phyloP scores from a whole-genome alignment of 257 asterid genomes.

The Nicotiana sylvestris region DNA sequence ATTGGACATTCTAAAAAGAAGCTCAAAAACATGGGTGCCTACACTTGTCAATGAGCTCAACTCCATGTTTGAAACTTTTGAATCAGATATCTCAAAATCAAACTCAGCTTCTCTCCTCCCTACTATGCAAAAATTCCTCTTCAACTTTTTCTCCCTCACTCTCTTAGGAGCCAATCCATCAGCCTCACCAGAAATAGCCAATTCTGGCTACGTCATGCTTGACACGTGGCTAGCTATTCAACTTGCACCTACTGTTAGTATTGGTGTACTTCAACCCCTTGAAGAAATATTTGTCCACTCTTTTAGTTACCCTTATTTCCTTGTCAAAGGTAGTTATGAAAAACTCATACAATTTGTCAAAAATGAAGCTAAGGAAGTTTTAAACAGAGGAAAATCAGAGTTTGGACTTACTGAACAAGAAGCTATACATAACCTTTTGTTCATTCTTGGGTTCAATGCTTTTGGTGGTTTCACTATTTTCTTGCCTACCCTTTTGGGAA shows the following conservation, averaged over 20 bases:
- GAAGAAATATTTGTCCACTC: slow-evolving; percentile 83
- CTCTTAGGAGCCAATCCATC: slow-evolving; percentile 63
- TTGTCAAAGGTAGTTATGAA: slow-evolving; percentile 52
- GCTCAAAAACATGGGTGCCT: slow-evolving; percentile 67
- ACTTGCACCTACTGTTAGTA: slow-evolving; percentile 54
- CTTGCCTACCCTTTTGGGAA: slow-evolving; percentile 29
- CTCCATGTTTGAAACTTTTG: slow-evolving; percentile 47
- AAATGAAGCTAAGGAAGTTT: slow-evolving; percentile 41
- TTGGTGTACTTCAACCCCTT: slow-evolving; percentile 54
- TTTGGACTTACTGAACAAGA: slow-evolving; percentile 61
- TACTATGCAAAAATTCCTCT: slow-evolving; percentile 64
- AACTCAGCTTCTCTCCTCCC: slow-evolving; percentile 20
- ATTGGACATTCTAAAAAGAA: slow-evolving; percentile 51
- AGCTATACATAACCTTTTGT: slow-evolving; percentile 64
- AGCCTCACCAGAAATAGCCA: slow-evolving; percentile 41
- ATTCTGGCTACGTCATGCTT: slow-evolving; percentile 47
- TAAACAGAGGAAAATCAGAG: slow-evolving; percentile 46
- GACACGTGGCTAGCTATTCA: slow-evolving; percentile 75
- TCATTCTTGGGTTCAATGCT: slow-evolving; percentile 80
- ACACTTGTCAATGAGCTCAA: slow-evolving; percentile 54
- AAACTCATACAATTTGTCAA: slow-evolving; percentile 48
- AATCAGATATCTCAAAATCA: slow-evolving; percentile 45
- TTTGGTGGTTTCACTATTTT: slow-evolving; percentile 71
- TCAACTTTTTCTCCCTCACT: slow-evolving; percentile 60
- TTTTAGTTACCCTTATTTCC: slow-evolving; percentile 65